Evolutionary conservation across 2,329 filamentous ascomycete species (phyloP), one percentile per base, ranked within the genome.

Genomic region (Cladorrhinum sp.): DNA sequence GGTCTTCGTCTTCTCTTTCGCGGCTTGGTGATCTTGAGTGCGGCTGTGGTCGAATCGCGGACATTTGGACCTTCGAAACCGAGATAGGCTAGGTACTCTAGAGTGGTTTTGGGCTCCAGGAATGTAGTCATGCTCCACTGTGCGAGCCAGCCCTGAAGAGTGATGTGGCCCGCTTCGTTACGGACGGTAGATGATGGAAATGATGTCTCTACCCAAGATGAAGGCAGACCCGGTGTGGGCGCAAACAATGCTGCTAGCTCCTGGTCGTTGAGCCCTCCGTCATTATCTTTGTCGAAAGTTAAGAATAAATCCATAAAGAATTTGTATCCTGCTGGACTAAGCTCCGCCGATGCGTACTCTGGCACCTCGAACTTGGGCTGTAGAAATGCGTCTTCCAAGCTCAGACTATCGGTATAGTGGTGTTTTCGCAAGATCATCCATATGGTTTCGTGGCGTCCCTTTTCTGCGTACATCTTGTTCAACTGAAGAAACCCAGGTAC

Each of bases 71-170:
- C 88, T 72, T 98, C 95, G 70, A 97, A 99, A 1, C 95, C 95
- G 1, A 99, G 86, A 72, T 97, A 97, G 2, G 95, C 95, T 2
- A 99, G 86, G 73, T 99, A 99, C 68, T 96, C 93, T 3, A 99
- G 82, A 0, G 95, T 98, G 0, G 92, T 97, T 72, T 95, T 96
- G 12, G 95, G 94, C 60, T 96, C 93, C 62, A 96, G 86, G 70
- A 98, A 99, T 0, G 95, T 99, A 0, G 95, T 99, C 95, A 99
- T 99, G 73, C 93, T 97, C 95, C 95, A 99, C 70, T 99, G 95
- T 3, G 95, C 95, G 39, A 99, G 84, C 95, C 95, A 99, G 1
- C 95, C 95, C 74, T 99, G 95, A 3, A 99, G 80, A 1, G 95
- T 99, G 64, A 99, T 93, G 73, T 98, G 86, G 0, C 95, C 95